Conservation (phyloP, 192 early-diverging fungal genomes). For the Gryganskiella cystojenkinii region DNA sequence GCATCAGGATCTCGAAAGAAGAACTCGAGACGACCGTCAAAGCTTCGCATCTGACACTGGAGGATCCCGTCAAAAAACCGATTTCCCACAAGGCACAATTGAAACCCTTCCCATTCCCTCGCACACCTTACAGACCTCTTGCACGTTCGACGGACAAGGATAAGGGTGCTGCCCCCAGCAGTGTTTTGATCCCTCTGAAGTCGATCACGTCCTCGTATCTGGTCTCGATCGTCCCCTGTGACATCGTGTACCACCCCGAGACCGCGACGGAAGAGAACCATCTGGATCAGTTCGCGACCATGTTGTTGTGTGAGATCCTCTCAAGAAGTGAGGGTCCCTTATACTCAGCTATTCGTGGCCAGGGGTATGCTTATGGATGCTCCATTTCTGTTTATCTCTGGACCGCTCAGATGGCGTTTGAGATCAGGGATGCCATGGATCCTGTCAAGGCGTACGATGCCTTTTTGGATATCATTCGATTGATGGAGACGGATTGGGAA, state of each 20-base stretch:
- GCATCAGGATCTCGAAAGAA: constrained; percentile 25
- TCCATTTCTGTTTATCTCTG: constrained; percentile 65
- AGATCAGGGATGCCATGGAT: constrained; percentile 41
- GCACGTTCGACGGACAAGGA: constrained; percentile 8
- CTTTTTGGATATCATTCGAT: constrained; percentile 47
- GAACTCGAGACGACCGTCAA: constrained; percentile 37
- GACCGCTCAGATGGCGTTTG: constrained; percentile 61
- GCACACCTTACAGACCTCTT: constrained; percentile 53
- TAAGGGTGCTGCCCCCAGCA: constrained; percentile 42
- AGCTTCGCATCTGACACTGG: constrained; percentile 32
- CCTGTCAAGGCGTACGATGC: constrained; percentile 51
- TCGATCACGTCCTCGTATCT: constrained; percentile 59
- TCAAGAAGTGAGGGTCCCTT: constrained; percentile 81
- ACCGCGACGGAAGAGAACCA: constrained; percentile 53
- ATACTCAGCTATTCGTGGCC: constrained; percentile 79
- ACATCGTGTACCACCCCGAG: constrained; percentile 49
- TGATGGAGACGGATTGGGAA: constrained; percentile 50
- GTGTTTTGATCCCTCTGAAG: constrained; percentile 57
- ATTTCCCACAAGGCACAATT: not conserved
- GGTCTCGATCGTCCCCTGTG: constrained; percentile 54
- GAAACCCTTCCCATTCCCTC: constrained; percentile 55
- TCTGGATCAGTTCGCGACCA: constrained; percentile 65
- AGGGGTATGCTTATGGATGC: constrained; percentile 81
- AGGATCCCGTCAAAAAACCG: constrained; percentile 6
- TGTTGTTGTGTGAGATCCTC: constrained; percentile 74